Base-by-base conservation (phyloP, 2,329 filamentous ascomycete species). In the Akanthomyces uredinophilus region DNA sequence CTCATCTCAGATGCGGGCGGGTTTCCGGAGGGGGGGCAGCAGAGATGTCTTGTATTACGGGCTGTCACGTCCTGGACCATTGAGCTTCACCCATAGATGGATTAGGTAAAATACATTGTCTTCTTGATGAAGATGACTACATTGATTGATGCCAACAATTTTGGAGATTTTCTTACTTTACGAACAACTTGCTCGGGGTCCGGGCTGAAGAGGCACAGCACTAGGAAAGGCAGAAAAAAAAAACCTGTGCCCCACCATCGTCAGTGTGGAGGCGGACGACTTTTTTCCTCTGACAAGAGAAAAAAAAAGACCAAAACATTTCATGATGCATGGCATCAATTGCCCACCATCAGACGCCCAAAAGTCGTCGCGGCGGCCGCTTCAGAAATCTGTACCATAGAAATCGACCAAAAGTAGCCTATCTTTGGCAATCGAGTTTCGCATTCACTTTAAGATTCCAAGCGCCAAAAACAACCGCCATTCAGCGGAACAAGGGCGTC, bases 361-460 rank as follows among this genome's bases (percentile, higher is more conserved):
- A 20, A 61, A 46, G 10, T 8, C 43, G 32, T 43, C 37, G 39
- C 39, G 5, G 4, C 6, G 7, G 39, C 51, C 27, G 4, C 37
- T 13, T 10, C 5, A 3, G 22, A 35, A 50, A 54, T 49, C 41
- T 54, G 39, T 54, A 63, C 62, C 62, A 63, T 63, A 37, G 49
- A 63, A 63, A 47, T 55, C 8, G 50, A 22, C 43, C 41, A 63
- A 63, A 63, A 60, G 20, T 60, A 60, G 62, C 62, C 62, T 63
- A 63, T 63, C 62, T 52, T 63, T 44, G 55, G 55, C 55, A 51
- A 60, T 22, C 37, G 11, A 35, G 5, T 46, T 29, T 51, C 56
- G 62, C 62, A 60, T 63, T 63, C 37, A 63, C 62, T 63, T 63
- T 63, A 63, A 63, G 54, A 63, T 63, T 63, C 62, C 62, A 63